phyloP scores from a whole-genome alignment of 176 grass and related monocot genomes.

The Raddia guianensis region DNA sequence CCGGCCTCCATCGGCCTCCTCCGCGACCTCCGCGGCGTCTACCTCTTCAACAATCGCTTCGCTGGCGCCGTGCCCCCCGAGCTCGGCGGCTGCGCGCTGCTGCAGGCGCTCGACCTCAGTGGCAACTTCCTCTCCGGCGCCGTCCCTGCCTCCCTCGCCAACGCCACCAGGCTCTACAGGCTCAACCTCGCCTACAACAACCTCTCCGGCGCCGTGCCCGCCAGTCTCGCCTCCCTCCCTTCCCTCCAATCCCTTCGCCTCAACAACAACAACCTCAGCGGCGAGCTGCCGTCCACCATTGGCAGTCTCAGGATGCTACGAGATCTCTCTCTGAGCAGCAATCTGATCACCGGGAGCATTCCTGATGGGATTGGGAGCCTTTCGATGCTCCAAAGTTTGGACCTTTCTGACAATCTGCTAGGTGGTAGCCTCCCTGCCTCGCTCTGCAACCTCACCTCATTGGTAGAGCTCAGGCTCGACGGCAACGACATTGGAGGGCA shows the following conservation, averaged over 20 bases:
- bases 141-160: slow-evolving; percentile 60
- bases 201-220: slow-evolving; percentile 68
- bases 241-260: slow-evolving; percentile 65
- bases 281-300: slow-evolving; percentile 59
- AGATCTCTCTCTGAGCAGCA: slow-evolving; percentile 57
- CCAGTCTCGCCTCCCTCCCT: slow-evolving; percentile 45
- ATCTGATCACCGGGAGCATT: slow-evolving; percentile 69
- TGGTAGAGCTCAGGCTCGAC: slow-evolving; percentile 54
- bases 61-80: slow-evolving; percentile 59
- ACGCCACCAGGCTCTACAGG: slow-evolving; percentile 60
- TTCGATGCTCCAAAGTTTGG: slow-evolving; percentile 59
- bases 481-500: slow-evolving; percentile 58
- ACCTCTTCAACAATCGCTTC: slow-evolving; percentile 98
- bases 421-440: slow-evolving; percentile 51
- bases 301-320: slow-evolving; percentile 56
- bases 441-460: slow-evolving; percentile 56
- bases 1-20: slow-evolving; percentile 69
- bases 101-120: slow-evolving; percentile 87
- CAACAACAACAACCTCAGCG: slow-evolving; percentile 67
- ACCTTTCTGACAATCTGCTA: slow-evolving; percentile 72
- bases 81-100: slow-evolving; percentile 61
- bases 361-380: slow-evolving; percentile 65
- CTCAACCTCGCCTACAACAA: slow-evolving; percentile 86
- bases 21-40: slow-evolving; percentile 63
- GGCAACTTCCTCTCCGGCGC: slow-evolving; percentile 71